Evolutionary conservation across 441 rosid genomes (phyloP).

Genomic region (Monsonia emarginata): DNA sequence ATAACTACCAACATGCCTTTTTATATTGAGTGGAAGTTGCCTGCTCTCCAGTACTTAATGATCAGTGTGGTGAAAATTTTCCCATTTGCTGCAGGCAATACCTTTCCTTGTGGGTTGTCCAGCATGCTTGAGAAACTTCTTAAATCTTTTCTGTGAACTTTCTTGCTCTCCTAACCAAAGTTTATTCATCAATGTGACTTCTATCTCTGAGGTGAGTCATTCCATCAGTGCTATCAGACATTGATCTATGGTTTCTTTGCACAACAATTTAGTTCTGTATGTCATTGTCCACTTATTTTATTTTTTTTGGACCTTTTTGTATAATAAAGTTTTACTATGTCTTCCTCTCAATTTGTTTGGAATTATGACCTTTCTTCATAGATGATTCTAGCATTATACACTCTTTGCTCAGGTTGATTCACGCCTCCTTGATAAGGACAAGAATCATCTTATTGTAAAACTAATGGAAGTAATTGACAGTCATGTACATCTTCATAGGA

Average conservation of each 20-base stretch:
- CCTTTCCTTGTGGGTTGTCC: constrained; percentile 76
- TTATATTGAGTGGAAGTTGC: background rate
- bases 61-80: no score
- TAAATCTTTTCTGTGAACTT: constrained; percentile 63
- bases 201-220: constrained; percentile 46
- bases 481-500: background rate
- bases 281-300: background rate
- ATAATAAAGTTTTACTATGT: background rate
- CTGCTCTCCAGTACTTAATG: no score
- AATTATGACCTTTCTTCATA: background rate
- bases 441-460: background rate
- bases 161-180: constrained; percentile 69
- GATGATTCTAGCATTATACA: background rate
- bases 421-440: background rate
- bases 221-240: background rate
- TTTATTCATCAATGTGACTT: constrained; percentile 57
- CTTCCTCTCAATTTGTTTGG: background rate
- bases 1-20: background rate
- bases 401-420: background rate
- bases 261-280: constrained; percentile 5
- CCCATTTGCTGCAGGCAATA: constrained; percentile 41
- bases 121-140: constrained; percentile 66
- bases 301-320: background rate
- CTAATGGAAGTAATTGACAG: background rate
- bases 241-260: background rate